These are phyloP conservation scores for Amylostereum chailletii DNA, from an alignment of 1,284 basidiomycete species.

Conservation along the genomic window DNA sequence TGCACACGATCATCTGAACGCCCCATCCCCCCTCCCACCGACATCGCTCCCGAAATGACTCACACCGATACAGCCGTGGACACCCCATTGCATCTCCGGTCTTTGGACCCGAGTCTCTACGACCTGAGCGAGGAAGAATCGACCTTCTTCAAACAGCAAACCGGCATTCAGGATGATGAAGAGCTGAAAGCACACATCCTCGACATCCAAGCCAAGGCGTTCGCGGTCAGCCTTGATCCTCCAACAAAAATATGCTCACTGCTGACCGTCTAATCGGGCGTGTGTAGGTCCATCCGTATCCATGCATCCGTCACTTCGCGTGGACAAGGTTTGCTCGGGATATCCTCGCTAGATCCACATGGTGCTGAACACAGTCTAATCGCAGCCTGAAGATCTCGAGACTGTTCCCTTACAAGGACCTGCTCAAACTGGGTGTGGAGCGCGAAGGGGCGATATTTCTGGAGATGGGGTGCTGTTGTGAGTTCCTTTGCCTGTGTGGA, in stretches of 20 bases:
- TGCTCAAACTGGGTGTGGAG: constrained; percentile 7
- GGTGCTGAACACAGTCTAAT: neutral
- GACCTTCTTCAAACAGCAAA: constrained; percentile 26
- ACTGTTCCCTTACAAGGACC: constrained; percentile 4
- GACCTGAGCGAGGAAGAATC: constrained; percentile 17
- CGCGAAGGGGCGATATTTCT: constrained; percentile 10
- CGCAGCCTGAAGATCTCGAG: constrained; percentile 6
- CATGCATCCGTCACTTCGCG: constrained; percentile 7
- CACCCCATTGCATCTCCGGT: neutral
- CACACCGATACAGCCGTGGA: too few species aligned
- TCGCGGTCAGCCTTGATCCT: constrained; percentile 18
- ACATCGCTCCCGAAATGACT: too few species aligned
- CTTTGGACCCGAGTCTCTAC: constrained; percentile 7
- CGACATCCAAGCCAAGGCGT: constrained; percentile 27
- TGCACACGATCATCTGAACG: too few species aligned
- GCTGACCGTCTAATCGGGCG: constrained; percentile 4
- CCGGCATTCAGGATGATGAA: constrained; percentile 26
- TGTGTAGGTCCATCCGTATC: constrained; percentile 8
- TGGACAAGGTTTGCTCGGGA: constrained; percentile 3
- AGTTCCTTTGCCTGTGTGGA: neutral
- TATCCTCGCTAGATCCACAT: neutral
- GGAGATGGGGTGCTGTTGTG: constrained; percentile 14
- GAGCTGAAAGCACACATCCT: constrained; percentile 32
- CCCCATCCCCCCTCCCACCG: too few species aligned
- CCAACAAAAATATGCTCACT: neutral